These are phyloP conservation scores for Kregervanrija pseudodelftensis DNA, from an alignment of 805 yeast species.

Conservation along the genomic window DNA sequence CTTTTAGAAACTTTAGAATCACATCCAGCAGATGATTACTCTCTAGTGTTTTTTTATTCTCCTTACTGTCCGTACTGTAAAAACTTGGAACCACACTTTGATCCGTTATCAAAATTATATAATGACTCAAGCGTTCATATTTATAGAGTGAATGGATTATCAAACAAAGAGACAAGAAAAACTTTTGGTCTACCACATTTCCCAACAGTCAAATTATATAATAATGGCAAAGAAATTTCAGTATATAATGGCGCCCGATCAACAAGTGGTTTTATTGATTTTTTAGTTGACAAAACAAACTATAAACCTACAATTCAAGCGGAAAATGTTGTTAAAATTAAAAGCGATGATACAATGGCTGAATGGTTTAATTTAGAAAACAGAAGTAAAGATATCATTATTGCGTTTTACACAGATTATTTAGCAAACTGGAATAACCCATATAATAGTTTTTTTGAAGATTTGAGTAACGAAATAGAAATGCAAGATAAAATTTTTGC, in stretches of 20 bases:
- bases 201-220: conserved; percentile 44
- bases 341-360: conserved; percentile 12
- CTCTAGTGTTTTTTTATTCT: conserved; percentile 42
- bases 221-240: conserved; percentile 33
- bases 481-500: conserved; percentile 21
- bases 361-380: conserved; percentile 9
- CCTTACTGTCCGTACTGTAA: conserved; percentile 41
- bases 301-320: conserved; percentile 20
- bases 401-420: conserved; percentile 34
- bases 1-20: too few species aligned
- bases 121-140: conserved; percentile 30
- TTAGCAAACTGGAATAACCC: conserved; percentile 26
- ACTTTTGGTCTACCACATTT: conserved; percentile 36
- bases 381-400: conserved; percentile 16
- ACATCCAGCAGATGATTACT: conserved; percentile 13
- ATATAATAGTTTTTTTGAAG: conserved; percentile 26
- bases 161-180: conserved; percentile 28
- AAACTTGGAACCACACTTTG: conserved; percentile 37
- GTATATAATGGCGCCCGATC: conserved; percentile 31
- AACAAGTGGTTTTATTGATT: conserved; percentile 26
- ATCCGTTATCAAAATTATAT: conserved; percentile 37
- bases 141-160: conserved; percentile 29
- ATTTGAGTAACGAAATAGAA: conserved; percentile 21
- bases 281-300: conserved; percentile 27
- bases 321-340: conserved; percentile 4